Percentiles rank a stretch among this genome's conserved stretches.
Evolutionary conservation across 2,329 filamentous ascomycete genomes (phyloP).

Genomic region (Colletotrichum musicola): DNA sequence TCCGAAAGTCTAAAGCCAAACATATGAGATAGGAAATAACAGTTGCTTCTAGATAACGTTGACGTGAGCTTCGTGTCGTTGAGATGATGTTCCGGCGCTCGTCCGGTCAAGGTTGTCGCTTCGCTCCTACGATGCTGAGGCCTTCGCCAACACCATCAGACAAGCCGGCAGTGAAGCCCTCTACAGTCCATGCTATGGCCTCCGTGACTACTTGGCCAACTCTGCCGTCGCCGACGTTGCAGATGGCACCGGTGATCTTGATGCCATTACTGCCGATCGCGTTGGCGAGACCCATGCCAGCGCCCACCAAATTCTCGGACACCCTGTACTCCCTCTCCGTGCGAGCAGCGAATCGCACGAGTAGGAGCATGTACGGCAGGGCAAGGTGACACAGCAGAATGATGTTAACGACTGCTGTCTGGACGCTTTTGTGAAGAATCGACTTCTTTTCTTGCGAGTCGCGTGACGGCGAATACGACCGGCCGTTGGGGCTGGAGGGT

Average conservation of each 20-base stretch:
- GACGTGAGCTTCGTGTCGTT: neutral
- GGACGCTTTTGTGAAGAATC: conserved; percentile 70
- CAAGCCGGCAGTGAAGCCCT: conserved; percentile 74
- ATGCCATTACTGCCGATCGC: conserved; percentile 64
- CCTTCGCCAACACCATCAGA: conserved; percentile 70
- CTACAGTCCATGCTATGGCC: conserved; percentile 70
- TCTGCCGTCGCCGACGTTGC: conserved; percentile 73
- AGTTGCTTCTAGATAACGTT: neutral
- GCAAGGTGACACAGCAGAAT: conserved; percentile 72
- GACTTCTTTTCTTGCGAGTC: conserved; percentile 49
- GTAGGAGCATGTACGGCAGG: conserved; percentile 69
- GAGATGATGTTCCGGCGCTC: neutral
- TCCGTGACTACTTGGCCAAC: conserved; percentile 71
- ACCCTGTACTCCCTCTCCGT: conserved; percentile 77
- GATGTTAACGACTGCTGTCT: conserved; percentile 66
- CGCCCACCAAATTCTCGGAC: conserved; percentile 67
- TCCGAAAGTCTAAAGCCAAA: conserved; percentile 27
- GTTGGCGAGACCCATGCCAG: conserved; percentile 65
- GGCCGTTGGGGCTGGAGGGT: conserved; percentile 34
- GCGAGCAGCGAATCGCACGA: conserved; percentile 66
- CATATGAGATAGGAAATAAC: neutral
- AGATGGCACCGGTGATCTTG: conserved; percentile 66
- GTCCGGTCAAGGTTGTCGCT: conserved; percentile 20
- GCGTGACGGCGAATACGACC: conserved; percentile 44
- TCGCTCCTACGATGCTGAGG: conserved; percentile 39